A percentile compares a stretch with the other conserved stretches of the same genome.
phyloP scores from a whole-genome alignment of 140 eudicot genomes.

The Stevia rebaudiana region DNA sequence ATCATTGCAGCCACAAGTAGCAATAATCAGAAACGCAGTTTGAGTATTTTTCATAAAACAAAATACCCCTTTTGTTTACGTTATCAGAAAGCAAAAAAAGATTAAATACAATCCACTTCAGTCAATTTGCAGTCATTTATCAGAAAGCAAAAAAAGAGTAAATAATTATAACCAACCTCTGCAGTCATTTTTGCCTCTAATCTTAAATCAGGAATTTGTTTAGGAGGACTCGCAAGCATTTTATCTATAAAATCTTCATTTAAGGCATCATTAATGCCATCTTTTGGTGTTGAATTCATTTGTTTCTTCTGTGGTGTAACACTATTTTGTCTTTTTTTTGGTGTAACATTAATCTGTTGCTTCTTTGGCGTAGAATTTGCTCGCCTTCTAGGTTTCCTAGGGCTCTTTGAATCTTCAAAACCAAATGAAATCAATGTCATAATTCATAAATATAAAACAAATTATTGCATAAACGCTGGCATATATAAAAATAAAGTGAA shows the following conservation, averaged over 20 bases:
- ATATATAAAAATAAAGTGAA: not conserved
- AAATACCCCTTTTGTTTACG: not conserved
- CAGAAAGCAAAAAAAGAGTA: not conserved
- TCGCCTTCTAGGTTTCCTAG: conserved; percentile 30
- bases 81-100: conserved; percentile 2
- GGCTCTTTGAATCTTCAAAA: conserved; percentile 46
- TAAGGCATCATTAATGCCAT: conserved; percentile 15
- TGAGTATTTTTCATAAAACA: no score
- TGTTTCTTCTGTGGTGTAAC: conserved; percentile 44
- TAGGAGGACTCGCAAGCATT: conserved; percentile 37
- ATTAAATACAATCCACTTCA: not conserved
- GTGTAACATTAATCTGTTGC: conserved; percentile 32
- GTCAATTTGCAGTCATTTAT: no score
- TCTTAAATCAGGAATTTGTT: conserved; percentile 63
- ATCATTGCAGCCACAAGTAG: conserved; percentile 5
- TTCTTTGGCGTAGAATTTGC: conserved; percentile 25
- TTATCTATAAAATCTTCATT: conserved; percentile 31
- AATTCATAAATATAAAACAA: conserved; percentile 1
- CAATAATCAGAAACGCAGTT: not conserved
- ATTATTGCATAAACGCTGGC: not conserved
- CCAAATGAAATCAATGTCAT: not conserved
- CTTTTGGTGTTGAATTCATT: conserved; percentile 33
- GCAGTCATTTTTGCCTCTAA: conserved; percentile 86
- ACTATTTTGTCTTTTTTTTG: conserved; percentile 20
- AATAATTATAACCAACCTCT: conserved; percentile 55